These are phyloP conservation scores for Triticum aestivum DNA, from an alignment of 176 grass and related monocot species.

Conservation along the genomic window DNA sequence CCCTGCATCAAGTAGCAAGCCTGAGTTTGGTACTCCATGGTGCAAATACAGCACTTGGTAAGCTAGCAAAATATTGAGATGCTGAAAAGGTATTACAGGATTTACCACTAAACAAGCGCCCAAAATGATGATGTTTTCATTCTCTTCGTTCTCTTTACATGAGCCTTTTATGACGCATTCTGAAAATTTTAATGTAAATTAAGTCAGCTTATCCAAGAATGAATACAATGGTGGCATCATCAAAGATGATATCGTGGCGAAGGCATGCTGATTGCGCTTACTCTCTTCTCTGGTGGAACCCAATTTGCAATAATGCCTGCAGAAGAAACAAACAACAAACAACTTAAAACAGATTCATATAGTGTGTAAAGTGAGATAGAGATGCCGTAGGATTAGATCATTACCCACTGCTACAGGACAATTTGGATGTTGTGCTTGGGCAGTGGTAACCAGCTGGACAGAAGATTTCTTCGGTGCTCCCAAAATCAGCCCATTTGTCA, in stretches of 20 bases:
- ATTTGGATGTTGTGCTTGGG: conserved; percentile 56
- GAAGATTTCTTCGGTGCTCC: conserved; percentile 65
- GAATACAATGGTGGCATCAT: neutral
- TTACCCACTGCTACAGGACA: conserved; percentile 73
- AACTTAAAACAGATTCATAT: neutral
- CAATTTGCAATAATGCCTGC: conserved; percentile 78
- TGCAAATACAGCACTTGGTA: neutral
- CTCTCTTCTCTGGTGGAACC: conserved; percentile 62
- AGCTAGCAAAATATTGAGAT: neutral
- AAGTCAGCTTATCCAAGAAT: neutral
- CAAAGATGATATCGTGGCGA: neutral
- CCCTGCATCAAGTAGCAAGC: conserved; percentile 43
- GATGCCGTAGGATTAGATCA: conserved; percentile 28
- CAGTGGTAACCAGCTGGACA: conserved; percentile 79
- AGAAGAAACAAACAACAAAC: conserved; percentile 36
- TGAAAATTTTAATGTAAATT: conserved; percentile 39
- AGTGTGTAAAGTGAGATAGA: neutral
- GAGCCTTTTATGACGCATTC: conserved; percentile 60
- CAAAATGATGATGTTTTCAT: conserved; percentile 38
- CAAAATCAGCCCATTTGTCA: conserved; percentile 79
- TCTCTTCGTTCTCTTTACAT: conserved; percentile 40
- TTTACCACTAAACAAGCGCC: conserved; percentile 68
- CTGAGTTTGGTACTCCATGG: neutral
- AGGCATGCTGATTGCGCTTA: conserved; percentile 36
- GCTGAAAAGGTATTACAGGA: neutral